Evolutionary conservation across 2,329 filamentous ascomycete species (phyloP).

Genomic region (Colletotrichum magnum): DNA sequence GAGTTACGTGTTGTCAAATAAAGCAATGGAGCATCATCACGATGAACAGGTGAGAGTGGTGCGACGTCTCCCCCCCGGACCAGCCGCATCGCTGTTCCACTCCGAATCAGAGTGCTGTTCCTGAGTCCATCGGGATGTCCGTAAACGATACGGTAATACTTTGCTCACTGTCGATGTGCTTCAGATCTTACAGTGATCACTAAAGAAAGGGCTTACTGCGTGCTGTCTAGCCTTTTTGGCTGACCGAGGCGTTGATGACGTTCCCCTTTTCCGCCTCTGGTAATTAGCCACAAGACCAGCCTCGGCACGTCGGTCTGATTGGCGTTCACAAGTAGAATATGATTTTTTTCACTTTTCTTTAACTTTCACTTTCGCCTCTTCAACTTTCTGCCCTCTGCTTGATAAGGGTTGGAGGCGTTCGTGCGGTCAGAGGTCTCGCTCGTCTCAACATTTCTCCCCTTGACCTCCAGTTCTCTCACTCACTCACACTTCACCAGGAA

Average conservation of each 20-base stretch:
- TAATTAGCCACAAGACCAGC: constrained; percentile 33
- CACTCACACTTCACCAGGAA: constrained; percentile 7
- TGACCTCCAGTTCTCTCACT: not conserved
- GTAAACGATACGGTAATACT: not conserved
- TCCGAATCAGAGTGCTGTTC: constrained; percentile 13
- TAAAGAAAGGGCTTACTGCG: too few species aligned
- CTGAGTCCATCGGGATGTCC: constrained; percentile 21
- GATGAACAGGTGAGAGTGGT: not conserved
- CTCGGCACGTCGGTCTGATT: constrained; percentile 14
- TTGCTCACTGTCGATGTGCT: not conserved
- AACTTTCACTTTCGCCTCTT: not conserved
- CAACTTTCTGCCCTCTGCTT: not conserved
- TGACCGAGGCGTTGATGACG: constrained; percentile 31
- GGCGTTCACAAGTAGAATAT: not conserved
- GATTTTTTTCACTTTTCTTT: not conserved
- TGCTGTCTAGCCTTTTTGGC: too few species aligned
- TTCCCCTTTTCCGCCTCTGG: constrained; percentile 29
- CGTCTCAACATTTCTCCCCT: constrained; percentile 1
- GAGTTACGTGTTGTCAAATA: not conserved
- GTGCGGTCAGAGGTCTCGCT: constrained; percentile 9
- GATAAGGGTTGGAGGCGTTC: constrained; percentile 16
- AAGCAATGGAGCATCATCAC: too few species aligned
- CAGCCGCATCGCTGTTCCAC: constrained; percentile 5
- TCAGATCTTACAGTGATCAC: too few species aligned
- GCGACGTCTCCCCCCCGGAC: not conserved